phyloP scores from a whole-genome alignment of 306 rosid genomes.

The Cucurbita moschata region DNA sequence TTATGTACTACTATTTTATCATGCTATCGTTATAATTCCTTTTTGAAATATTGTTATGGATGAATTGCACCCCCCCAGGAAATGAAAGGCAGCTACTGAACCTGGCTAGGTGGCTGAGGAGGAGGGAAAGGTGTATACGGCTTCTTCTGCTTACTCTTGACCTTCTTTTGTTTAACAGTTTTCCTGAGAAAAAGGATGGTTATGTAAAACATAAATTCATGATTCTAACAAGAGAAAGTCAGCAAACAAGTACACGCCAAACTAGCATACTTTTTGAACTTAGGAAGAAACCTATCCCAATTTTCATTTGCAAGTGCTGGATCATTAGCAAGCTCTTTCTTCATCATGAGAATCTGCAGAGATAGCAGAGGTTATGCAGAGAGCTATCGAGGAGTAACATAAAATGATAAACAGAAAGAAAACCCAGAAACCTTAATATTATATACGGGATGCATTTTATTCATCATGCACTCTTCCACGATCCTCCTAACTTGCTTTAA shows the following conservation, averaged over 20 bases:
- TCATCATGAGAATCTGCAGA: slow-evolving; percentile 71
- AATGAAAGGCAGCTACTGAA: slow-evolving; percentile 12
- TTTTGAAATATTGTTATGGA: not conserved
- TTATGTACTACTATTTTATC: not conserved
- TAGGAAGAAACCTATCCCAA: slow-evolving; percentile 97
- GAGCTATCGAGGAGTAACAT: not conserved
- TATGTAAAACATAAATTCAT: not conserved
- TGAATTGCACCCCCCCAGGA: not conserved
- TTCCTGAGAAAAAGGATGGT: slow-evolving; percentile 34
- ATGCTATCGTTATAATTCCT: not conserved
- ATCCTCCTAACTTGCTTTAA: slow-evolving; percentile 71
- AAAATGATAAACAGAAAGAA: not conserved
- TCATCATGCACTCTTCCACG: slow-evolving; percentile 77
- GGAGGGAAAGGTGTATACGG: slow-evolving; percentile 86
- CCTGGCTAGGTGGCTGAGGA: slow-evolving; percentile 84
- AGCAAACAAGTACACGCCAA: not conserved
- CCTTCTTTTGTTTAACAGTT: slow-evolving; percentile 72
- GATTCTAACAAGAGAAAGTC: not conserved
- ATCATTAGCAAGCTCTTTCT: slow-evolving; percentile 84
- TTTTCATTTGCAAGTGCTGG: slow-evolving; percentile 73
- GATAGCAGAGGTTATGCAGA: not conserved
- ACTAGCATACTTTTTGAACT: slow-evolving; percentile 58
- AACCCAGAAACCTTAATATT: slow-evolving; percentile 54
- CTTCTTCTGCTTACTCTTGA: slow-evolving; percentile 52
- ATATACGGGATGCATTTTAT: slow-evolving; percentile 85